Evolutionary conservation across 2,329 filamentous ascomycete genomes (phyloP).

Genomic region (Pseudopyricularia cyperi): DNA sequence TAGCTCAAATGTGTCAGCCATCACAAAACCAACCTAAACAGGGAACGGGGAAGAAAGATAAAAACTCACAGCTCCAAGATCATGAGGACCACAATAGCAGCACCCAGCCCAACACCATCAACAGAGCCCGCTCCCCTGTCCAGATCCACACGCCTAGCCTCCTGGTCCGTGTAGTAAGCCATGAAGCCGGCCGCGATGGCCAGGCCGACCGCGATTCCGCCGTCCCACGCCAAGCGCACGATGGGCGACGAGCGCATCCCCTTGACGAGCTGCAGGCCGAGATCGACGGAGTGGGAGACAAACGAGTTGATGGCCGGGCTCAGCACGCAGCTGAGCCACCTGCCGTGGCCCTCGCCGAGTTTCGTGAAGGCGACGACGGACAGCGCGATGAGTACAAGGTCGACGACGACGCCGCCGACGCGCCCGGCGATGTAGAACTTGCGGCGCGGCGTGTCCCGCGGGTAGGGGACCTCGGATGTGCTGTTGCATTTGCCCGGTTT

Average conservation of each 20-base stretch:
- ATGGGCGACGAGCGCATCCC: not conserved
- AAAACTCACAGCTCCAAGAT: not conserved
- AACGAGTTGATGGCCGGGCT: not conserved
- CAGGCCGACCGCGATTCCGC: not conserved
- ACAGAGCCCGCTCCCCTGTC: not conserved
- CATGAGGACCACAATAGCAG: not conserved
- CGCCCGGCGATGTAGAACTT: not conserved
- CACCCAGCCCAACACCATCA: not conserved
- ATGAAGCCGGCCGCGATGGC: not conserved
- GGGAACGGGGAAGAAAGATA: not conserved
- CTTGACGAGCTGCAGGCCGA: not conserved
- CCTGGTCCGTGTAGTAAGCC: not conserved
- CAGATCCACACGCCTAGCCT: not conserved
- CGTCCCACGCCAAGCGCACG: conserved; percentile 1
- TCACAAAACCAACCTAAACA: not conserved
- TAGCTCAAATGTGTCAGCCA: not conserved
- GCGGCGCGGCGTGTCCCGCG: not conserved
- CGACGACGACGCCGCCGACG: not conserved
- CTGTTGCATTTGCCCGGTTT: not conserved
- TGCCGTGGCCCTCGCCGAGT: not conserved
- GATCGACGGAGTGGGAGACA: not conserved
- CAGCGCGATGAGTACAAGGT: not conserved
- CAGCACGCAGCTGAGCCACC: conserved; percentile 1
- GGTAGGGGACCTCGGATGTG: not conserved
- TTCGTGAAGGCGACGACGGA: not conserved